A percentile compares a stretch with the other conserved stretches of the same genome.
Conservation (phyloP, 441 rosid genomes). For the Euphorbia celastroides region DNA sequence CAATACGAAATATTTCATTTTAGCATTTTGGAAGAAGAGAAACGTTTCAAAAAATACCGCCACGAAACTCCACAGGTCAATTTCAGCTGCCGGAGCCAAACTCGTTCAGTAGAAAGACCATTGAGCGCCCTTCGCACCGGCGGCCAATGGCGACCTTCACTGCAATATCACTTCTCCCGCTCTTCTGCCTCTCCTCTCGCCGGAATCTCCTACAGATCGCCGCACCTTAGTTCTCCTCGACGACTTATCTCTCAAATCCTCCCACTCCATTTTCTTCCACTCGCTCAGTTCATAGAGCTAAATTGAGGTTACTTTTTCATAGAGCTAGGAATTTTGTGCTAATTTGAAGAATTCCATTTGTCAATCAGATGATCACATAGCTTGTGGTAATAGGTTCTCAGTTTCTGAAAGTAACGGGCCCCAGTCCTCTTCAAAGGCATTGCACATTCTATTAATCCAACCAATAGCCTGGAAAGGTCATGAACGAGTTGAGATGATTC, state of each 20-base stretch:
- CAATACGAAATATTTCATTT: not conserved
- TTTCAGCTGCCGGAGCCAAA: not conserved
- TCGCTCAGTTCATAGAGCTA: too few relatives aligned
- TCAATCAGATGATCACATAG: not conserved
- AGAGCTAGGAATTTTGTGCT: not conserved
- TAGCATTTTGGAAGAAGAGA: not conserved
- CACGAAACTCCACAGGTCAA: not conserved
- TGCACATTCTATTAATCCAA: conserved; percentile 71
- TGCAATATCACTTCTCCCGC: conserved; percentile 41
- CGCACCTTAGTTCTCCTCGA: conserved; percentile 68
- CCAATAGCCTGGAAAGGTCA: conserved; percentile 53
- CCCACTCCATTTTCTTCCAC: conserved; percentile 75
- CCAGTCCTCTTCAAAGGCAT: conserved; percentile 78
- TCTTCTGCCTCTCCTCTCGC: conserved; percentile 49
- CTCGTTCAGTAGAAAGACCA: not conserved
- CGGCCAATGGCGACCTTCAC: conserved; percentile 37
- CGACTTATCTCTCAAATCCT: conserved; percentile 66
- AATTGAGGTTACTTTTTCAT: too few relatives aligned
- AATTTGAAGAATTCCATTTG: not conserved
- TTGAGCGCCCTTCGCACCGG: not conserved
- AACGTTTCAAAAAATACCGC: not conserved
- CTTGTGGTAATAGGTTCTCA: not conserved
- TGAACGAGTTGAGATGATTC: not conserved
- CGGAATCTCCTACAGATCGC: conserved; percentile 54
- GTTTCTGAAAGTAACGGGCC: conserved; percentile 35